Conservation (phyloP, 2,329 filamentous ascomycete species). For the Ustilaginoidea virens region DNA sequence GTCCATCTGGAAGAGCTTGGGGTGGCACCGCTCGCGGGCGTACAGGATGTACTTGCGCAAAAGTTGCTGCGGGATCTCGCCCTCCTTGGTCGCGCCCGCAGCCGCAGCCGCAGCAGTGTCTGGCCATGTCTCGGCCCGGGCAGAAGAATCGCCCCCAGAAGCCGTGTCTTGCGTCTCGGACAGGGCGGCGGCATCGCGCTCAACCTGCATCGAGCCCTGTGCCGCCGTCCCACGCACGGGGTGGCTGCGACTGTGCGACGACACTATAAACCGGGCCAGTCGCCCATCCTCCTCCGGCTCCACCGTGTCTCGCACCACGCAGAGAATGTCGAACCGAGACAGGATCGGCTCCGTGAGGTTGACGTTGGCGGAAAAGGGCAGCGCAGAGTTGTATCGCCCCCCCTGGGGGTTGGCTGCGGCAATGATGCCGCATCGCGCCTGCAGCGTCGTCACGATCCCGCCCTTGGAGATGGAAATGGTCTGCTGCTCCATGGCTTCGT, state of each 20-base stretch:
- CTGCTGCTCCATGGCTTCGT: constrained; percentile 99
- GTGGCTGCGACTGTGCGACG: constrained; percentile 84
- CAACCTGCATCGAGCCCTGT: constrained; percentile 45
- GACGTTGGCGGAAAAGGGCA: constrained; percentile 91
- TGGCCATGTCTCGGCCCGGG: constrained; percentile 21
- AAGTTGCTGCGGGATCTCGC: constrained; percentile 78
- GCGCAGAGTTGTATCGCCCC: constrained; percentile 89
- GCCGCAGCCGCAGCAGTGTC: constrained; percentile 1
- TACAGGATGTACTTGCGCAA: constrained; percentile 95
- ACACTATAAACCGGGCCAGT: constrained; percentile 85
- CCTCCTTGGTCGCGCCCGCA: constrained; percentile 26
- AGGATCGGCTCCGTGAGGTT: constrained; percentile 94
- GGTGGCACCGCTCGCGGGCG: constrained; percentile 72
- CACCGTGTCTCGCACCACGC: constrained; percentile 89
- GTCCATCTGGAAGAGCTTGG: constrained; percentile 94
- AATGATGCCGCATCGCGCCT: constrained; percentile 90
- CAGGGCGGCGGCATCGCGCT: too few relatives aligned
- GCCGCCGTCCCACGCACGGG: constrained; percentile 37
- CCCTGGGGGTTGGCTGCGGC: constrained; percentile 94
- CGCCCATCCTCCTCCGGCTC: constrained; percentile 87
- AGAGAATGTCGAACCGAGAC: constrained; percentile 95
- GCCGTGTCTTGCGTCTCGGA: too few relatives aligned
- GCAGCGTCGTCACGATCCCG: constrained; percentile 91
- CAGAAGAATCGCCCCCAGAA: too few relatives aligned
- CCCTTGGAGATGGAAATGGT: constrained; percentile 98